These are phyloP conservation scores for Plasmodium cynomolgi DNA, from an alignment of 169 alveolate genomes.

Conservation along the genomic window DNA sequence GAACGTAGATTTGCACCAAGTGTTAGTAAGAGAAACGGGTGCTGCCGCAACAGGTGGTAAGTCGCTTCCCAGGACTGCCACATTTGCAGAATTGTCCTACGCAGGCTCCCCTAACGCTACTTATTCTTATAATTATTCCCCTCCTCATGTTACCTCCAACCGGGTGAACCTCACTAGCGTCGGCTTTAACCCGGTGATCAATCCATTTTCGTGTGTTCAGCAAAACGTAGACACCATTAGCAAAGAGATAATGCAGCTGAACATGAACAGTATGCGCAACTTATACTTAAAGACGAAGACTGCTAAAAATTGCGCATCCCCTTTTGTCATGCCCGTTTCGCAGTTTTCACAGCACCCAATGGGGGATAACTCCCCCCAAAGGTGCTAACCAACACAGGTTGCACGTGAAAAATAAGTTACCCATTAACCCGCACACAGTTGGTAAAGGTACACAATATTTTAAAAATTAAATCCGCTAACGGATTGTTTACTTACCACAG, in stretches of 20 bases:
- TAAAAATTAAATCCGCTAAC: not conserved
- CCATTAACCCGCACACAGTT: not conserved
- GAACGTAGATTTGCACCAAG: conserved; percentile 3
- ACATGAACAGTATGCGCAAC: conserved; percentile 11
- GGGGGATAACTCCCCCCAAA: not conserved
- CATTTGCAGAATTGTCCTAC: conserved; percentile 1
- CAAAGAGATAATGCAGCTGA: conserved; percentile 15
- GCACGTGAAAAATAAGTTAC: not conserved
- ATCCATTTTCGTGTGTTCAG: conserved; percentile 14
- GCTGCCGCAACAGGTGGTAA: not conserved
- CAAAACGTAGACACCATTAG: conserved; percentile 21
- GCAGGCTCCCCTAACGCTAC: not conserved
- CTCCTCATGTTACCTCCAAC: not conserved
- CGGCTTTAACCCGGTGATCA: not conserved
- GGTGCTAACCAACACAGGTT: not conserved
- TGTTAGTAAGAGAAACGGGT: not conserved
- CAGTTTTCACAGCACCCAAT: not conserved
- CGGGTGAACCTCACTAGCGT: not conserved
- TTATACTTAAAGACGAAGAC: conserved; percentile 4
- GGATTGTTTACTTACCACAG: not conserved
- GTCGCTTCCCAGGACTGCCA: not conserved
- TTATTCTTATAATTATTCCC: not conserved
- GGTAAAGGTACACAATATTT: not conserved
- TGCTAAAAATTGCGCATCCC: not conserved
- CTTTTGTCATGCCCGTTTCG: not conserved